Percentiles rank a stretch among this genome's conserved stretches.
Conservation (phyloP, 495 filamentous ascomycete species). For the Chaetomium cochliodes region DNA sequence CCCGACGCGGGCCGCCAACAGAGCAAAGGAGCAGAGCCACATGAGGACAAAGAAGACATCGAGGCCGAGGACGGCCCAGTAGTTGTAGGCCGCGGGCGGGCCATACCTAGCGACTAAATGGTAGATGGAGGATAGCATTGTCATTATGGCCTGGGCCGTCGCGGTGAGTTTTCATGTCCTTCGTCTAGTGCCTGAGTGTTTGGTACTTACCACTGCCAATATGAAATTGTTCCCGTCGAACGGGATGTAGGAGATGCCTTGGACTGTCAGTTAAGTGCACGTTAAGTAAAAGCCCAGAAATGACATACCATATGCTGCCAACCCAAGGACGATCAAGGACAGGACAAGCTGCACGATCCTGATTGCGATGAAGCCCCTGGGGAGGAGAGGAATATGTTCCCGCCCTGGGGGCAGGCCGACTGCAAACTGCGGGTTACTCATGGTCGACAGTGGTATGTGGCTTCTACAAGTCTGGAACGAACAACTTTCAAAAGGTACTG, state of each 20-base stretch:
- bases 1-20: conserved; percentile 42
- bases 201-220: conserved; percentile 44
- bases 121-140: conserved; percentile 44
- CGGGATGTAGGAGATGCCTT: conserved; percentile 33
- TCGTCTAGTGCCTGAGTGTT: background rate
- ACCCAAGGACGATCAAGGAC: conserved; percentile 63
- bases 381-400: conserved; percentile 48
- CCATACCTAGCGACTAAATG: conserved; percentile 37
- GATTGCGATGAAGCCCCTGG: conserved; percentile 53
- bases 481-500: background rate
- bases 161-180: background rate
- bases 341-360: conserved; percentile 63
- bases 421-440: conserved; percentile 27
- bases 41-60: conserved; percentile 48
- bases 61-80: conserved; percentile 49
- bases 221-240: conserved; percentile 37
- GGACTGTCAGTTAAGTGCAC: background rate
- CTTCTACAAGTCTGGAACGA: background rate
- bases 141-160: conserved; percentile 39
- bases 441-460: background rate
- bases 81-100: conserved; percentile 44
- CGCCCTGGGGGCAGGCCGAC: conserved; percentile 35
- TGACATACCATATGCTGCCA: conserved; percentile 61
- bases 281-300: background rate
- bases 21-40: conserved; percentile 47